Evolutionary conservation across 805 yeast species (phyloP).

Genomic region (Barnettozyma salicaria): DNA sequence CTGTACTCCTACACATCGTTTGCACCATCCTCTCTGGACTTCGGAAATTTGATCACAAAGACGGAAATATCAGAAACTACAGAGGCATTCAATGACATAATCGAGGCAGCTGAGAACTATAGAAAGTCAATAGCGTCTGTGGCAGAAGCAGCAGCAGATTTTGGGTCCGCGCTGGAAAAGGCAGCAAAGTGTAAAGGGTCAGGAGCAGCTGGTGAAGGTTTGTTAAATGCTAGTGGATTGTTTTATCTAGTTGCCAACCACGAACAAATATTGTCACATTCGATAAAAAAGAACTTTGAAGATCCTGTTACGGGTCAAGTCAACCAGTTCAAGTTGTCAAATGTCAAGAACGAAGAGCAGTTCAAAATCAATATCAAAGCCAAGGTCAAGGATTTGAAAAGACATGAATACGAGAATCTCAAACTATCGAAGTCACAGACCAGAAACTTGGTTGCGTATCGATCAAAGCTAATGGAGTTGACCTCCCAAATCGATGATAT

Average conservation of each 20-base stretch:
- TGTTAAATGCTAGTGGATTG: conserved; percentile 68
- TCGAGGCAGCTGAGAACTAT: conserved; percentile 42
- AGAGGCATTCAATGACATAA: conserved; percentile 41
- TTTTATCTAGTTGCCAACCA: conserved; percentile 74
- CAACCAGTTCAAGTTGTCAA: conserved; percentile 37
- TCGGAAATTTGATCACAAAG: conserved; percentile 54
- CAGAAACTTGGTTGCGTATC: conserved; percentile 62
- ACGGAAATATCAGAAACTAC: conserved; percentile 51
- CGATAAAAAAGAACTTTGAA: conserved; percentile 49
- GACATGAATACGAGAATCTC: conserved; percentile 55
- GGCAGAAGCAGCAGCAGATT: conserved; percentile 58
- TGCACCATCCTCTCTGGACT: conserved; percentile 43
- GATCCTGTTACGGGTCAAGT: conserved; percentile 44
- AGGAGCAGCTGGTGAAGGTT: conserved; percentile 53
- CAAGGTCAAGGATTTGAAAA: conserved; percentile 46
- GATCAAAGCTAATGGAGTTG: conserved; percentile 57
- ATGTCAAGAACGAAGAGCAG: conserved; percentile 41
- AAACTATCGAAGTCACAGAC: conserved; percentile 53
- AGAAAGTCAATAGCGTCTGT: conserved; percentile 40
- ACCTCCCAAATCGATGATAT: conserved; percentile 76
- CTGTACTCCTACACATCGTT: conserved; percentile 21
- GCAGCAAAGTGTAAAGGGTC: conserved; percentile 60
- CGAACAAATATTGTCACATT: conserved; percentile 59
- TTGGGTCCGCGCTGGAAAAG: conserved; percentile 65
- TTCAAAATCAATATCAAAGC: conserved; percentile 50